Percentiles rank a stretch among this genome's conserved stretches.
Conservation (phyloP, 2,329 filamentous ascomycete species). For the Aureobasidium sp. region DNA sequence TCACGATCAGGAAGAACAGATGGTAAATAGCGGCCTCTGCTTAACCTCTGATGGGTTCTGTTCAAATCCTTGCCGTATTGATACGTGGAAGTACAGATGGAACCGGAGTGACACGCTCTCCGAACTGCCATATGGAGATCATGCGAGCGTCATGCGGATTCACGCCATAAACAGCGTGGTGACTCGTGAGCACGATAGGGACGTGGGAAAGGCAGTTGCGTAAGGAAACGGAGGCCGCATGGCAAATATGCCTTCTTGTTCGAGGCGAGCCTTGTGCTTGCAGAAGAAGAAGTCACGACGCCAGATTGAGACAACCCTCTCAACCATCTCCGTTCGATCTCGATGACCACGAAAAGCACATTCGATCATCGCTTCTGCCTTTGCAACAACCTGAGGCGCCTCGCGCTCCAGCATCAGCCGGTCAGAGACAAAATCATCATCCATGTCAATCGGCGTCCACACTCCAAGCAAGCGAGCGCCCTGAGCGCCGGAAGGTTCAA, state of each 20-base stretch:
- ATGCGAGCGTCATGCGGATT: not conserved
- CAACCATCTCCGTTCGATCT: not conserved
- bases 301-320: not conserved
- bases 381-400: not conserved
- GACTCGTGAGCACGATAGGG: not conserved
- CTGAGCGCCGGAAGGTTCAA: not conserved
- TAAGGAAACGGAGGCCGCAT: not conserved
- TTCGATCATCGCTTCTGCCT: not conserved
- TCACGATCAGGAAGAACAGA: not conserved
- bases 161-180: not conserved
- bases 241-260: not conserved
- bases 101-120: not conserved
- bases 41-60: not conserved
- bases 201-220: not conserved
- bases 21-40: not conserved
- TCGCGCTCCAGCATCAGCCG: not conserved
- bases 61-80: not conserved
- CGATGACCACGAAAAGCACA: constrained; percentile 1
- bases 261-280: not conserved
- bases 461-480: not conserved
- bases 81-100: not conserved
- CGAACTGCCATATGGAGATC: not conserved
- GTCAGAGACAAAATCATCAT: not conserved
- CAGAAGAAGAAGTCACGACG: not conserved
- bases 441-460: not conserved